A percentile compares a stretch with the other conserved stretches of the same genome.
These are phyloP conservation scores for Hypoxylon lienhwacheense DNA, from an alignment of 495 filamentous ascomycete species.

Conservation along the genomic window DNA sequence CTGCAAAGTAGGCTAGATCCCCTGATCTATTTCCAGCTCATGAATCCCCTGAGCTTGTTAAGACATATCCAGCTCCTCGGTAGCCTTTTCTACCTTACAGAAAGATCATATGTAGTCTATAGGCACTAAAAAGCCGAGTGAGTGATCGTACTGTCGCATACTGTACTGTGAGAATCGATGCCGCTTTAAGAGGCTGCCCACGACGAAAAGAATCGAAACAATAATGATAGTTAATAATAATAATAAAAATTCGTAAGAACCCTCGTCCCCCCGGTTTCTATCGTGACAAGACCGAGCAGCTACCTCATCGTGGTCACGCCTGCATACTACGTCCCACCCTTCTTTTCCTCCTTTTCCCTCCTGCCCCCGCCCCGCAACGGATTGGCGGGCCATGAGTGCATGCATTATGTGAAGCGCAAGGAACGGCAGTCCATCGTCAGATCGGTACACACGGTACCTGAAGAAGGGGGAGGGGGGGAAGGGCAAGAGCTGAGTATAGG, in stretches of 20 bases:
- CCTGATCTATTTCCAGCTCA: slow-evolving; percentile 1
- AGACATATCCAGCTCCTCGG: neutral
- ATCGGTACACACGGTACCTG: neutral
- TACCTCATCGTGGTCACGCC: slow-evolving; percentile 27
- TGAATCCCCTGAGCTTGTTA: slow-evolving; percentile 1
- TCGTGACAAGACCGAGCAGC: slow-evolving; percentile 6
- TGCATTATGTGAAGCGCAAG: slow-evolving; percentile 14
- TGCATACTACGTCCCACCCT: slow-evolving; percentile 19
- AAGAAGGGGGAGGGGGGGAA: neutral
- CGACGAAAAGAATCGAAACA: too few relatives aligned
- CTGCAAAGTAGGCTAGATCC: neutral
- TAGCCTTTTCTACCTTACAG: slow-evolving; percentile 1
- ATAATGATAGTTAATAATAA: neutral
- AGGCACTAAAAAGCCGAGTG: too few relatives aligned
- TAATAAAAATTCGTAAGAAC: slow-evolving; percentile 1
- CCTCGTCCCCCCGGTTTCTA: neutral
- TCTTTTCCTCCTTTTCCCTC: too few relatives aligned
- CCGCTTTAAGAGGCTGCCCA: slow-evolving; percentile 14
- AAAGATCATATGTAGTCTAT: too few relatives aligned
- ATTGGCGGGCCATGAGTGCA: slow-evolving; percentile 10
- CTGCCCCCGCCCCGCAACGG: too few relatives aligned
- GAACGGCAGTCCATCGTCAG: slow-evolving; percentile 10
- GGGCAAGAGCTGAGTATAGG: too few relatives aligned
- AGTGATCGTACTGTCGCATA: neutral
- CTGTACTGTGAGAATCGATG: slow-evolving; percentile 4